Conservation (phyloP, 2,329 filamentous ascomycete genomes). For the Pseudogymnoascus sp. region DNA sequence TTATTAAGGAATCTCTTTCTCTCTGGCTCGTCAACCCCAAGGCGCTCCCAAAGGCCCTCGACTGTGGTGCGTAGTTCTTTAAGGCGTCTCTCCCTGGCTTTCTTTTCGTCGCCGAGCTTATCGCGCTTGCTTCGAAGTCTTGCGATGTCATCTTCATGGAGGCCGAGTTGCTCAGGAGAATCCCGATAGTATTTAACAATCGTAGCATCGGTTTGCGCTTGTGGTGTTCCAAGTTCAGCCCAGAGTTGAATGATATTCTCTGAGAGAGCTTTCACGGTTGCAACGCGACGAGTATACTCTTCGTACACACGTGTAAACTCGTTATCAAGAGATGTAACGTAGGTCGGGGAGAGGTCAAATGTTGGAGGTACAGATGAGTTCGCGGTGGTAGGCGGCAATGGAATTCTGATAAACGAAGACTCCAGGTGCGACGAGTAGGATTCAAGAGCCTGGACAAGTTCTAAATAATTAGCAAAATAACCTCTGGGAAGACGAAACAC, state of each 20-base stretch:
- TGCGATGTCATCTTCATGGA: constrained; percentile 78
- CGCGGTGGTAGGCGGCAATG: constrained; percentile 72
- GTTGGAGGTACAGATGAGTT: constrained; percentile 68
- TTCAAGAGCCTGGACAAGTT: constrained; percentile 86
- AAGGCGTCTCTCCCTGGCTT: constrained; percentile 64
- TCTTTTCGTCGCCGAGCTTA: constrained; percentile 82
- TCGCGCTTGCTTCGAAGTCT: constrained; percentile 68
- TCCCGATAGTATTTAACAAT: constrained; percentile 89
- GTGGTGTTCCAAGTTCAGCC: constrained; percentile 90
- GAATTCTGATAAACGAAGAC: constrained; percentile 73
- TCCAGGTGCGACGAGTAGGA: constrained; percentile 97
- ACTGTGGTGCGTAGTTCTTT: constrained; percentile 69
- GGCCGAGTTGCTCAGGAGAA: constrained; percentile 83
- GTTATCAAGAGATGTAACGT: constrained; percentile 75
- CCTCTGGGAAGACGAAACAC: constrained; percentile 13
- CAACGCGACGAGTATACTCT: constrained; percentile 81
- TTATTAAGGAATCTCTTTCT: constrained; percentile 76
- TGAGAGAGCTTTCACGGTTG: constrained; percentile 62
- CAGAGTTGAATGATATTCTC: constrained; percentile 90
- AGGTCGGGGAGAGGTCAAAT: constrained; percentile 87
- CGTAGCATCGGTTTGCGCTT: constrained; percentile 78
- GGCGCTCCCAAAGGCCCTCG: constrained; percentile 81
- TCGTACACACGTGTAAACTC: constrained; percentile 96
- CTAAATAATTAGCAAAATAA: constrained; percentile 35
- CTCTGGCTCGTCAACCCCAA: constrained; percentile 74